These are phyloP conservation scores for Dissoconium aciculare DNA, from an alignment of 2,329 filamentous ascomycete species.

Conservation along the genomic window DNA sequence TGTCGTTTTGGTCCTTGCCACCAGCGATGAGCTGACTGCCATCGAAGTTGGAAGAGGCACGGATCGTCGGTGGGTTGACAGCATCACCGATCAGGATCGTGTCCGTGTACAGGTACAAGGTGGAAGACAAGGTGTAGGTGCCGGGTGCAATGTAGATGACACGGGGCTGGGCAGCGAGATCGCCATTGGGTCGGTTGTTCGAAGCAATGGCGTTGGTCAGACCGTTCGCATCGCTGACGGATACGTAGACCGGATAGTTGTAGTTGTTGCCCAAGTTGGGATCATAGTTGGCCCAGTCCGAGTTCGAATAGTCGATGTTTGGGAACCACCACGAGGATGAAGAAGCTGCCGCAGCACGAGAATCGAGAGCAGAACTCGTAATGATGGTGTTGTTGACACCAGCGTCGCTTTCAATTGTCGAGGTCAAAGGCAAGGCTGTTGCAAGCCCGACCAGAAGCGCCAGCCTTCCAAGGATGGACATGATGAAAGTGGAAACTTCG, in stretches of 20 bases:
- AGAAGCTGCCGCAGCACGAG: too few relatives aligned
- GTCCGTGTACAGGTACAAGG: conserved; percentile 76
- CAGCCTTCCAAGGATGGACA: too few relatives aligned
- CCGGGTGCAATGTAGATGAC: conserved; percentile 17
- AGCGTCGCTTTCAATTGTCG: too few relatives aligned
- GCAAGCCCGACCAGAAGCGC: too few relatives aligned
- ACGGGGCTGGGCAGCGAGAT: conserved; percentile 39
- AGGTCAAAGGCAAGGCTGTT: too few relatives aligned
- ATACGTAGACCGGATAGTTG: conserved; percentile 5
- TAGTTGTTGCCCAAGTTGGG: conserved; percentile 5
- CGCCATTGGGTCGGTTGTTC: conserved; percentile 4
- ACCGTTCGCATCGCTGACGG: conserved; percentile 3
- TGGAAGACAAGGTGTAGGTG: conserved; percentile 47
- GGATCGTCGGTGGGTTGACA: conserved; percentile 50
- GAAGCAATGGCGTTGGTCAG: conserved; percentile 5
- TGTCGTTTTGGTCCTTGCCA: conserved; percentile 5
- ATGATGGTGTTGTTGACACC: too few relatives aligned
- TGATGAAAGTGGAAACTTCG: too few relatives aligned
- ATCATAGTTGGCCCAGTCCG: conserved; percentile 6
- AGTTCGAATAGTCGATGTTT: conserved; percentile 6
- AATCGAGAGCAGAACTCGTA: too few relatives aligned
- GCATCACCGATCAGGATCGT: conserved; percentile 81
- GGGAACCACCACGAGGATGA: conserved; percentile 11
- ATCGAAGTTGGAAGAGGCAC: conserved; percentile 28
- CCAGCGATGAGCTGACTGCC: conserved; percentile 2